These are phyloP conservation scores for Luffa aegyptiaca DNA, from an alignment of 306 rosid species.

Conservation along the genomic window DNA sequence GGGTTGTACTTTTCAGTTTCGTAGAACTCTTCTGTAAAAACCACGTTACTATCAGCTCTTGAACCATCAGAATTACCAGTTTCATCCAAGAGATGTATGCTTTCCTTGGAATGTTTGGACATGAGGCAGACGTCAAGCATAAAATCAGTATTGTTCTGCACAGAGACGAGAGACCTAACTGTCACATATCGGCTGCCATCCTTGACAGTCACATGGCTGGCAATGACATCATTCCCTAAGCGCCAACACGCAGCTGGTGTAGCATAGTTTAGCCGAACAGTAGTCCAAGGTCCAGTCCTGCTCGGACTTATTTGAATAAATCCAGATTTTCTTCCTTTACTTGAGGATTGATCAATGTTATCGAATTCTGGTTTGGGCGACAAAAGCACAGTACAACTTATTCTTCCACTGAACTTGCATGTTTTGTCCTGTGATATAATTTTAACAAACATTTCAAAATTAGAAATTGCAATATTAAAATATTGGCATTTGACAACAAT, in stretches of 20 bases:
- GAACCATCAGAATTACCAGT: conserved; percentile 30
- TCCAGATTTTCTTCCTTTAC: conserved; percentile 45
- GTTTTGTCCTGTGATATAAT: conserved; percentile 29
- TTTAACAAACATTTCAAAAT: conserved; percentile 4
- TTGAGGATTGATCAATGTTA: conserved; percentile 24
- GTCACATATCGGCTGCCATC: conserved; percentile 84
- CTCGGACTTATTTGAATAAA: conserved; percentile 92
- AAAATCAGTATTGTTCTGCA: conserved; percentile 61
- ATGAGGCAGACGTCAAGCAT: conserved; percentile 62
- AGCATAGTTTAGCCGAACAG: conserved; percentile 92
- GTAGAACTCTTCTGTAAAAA: conserved; percentile 47
- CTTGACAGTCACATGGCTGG: conserved; percentile 81
- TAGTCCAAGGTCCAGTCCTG: conserved; percentile 95
- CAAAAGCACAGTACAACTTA: conserved; percentile 54
- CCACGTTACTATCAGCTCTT: conserved; percentile 21
- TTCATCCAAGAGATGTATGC: conserved; percentile 15
- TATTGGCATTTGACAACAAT: background rate
- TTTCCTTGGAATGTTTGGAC: conserved; percentile 26
- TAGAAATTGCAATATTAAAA: background rate
- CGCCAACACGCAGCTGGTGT: conserved; percentile 98
- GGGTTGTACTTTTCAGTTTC: conserved; percentile 71
- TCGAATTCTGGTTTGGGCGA: conserved; percentile 43
- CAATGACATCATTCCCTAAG: conserved; percentile 80
- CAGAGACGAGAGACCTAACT: conserved; percentile 83
- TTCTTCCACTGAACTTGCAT: conserved; percentile 27